These are phyloP conservation scores for Melampsora larici-populina DNA, from an alignment of 1,284 basidiomycete species.

Conservation along the genomic window DNA sequence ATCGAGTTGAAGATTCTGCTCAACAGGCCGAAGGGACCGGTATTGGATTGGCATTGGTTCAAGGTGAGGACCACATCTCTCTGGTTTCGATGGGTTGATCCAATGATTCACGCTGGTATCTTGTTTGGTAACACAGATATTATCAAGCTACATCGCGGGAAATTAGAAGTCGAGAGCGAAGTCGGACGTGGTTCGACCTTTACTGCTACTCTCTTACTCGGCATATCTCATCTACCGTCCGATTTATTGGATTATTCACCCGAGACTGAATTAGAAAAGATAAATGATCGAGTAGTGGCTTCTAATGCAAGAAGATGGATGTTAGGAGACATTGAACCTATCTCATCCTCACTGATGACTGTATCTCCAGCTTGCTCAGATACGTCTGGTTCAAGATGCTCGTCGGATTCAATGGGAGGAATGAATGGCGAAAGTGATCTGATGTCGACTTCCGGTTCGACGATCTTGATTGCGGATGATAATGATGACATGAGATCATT, in stretches of 20 bases:
- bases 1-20: slow-evolving; percentile 25
- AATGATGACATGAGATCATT: slow-evolving; percentile 46
- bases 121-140: slow-evolving; percentile 20
- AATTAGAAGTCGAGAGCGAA: slow-evolving; percentile 26
- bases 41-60: slow-evolving; percentile 37
- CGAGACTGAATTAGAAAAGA: slow-evolving; percentile 29
- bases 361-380: slow-evolving; percentile 23
- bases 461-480: slow-evolving; percentile 44
- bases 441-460: slow-evolving; percentile 30
- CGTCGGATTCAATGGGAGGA: slow-evolving; percentile 3
- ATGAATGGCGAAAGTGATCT: slow-evolving; percentile 12
- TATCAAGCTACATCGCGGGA: slow-evolving; percentile 28
- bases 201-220: slow-evolving; percentile 17
- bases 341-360: not conserved
- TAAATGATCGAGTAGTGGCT: slow-evolving; percentile 31
- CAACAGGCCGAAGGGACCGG: slow-evolving; percentile 29
- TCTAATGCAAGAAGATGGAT: slow-evolving; percentile 34
- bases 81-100: not conserved
- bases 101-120: not conserved
- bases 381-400: slow-evolving; percentile 12
- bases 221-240: slow-evolving; percentile 28
- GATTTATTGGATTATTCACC: slow-evolving; percentile 27
- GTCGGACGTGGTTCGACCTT: slow-evolving; percentile 38
- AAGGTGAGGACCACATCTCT: slow-evolving; percentile 17
- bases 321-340: slow-evolving; percentile 21